These are phyloP conservation scores for Zasmidium angulare DNA, from an alignment of 2,329 filamentous ascomycete genomes.

Conservation along the genomic window DNA sequence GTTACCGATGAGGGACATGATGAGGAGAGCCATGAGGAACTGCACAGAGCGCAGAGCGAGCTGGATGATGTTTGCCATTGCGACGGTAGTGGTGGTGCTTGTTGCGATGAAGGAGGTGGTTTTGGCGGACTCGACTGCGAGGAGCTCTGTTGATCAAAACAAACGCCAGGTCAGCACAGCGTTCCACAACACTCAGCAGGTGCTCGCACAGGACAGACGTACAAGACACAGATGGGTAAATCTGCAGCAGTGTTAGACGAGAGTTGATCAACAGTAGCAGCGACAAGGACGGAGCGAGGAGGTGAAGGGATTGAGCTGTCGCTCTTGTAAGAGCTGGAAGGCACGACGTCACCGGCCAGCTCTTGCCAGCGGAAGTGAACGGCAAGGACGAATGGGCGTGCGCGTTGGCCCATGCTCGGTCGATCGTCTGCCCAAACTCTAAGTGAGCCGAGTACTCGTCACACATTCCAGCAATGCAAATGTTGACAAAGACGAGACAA, in stretches of 20 bases:
- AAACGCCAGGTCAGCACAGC: not conserved
- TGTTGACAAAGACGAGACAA: too few species aligned
- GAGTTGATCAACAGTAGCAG: not conserved
- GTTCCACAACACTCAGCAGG: not conserved
- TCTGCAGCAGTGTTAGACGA: not conserved
- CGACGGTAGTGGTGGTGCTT: not conserved
- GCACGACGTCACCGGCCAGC: not conserved
- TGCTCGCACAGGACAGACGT: not conserved
- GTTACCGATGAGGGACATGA: constrained; percentile 63
- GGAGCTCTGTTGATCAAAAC: not conserved
- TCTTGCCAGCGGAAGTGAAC: not conserved
- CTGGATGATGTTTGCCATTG: constrained; percentile 11
- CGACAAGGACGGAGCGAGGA: not conserved
- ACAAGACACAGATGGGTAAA: not conserved
- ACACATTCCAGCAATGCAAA: too few species aligned
- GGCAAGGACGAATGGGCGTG: not conserved
- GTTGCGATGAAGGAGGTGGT: not conserved
- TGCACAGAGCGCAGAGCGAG: constrained; percentile 31
- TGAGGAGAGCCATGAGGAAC: constrained; percentile 60
- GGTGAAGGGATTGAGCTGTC: not conserved
- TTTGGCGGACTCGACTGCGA: not conserved
- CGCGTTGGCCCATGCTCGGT: not conserved
- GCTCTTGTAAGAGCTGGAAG: not conserved
- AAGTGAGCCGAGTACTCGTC: too few species aligned
- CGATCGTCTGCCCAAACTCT: too few species aligned